Evolutionary conservation across 495 filamentous ascomycete genomes (phyloP).

Genomic region (Pseudomonodictys pantanalensis): DNA sequence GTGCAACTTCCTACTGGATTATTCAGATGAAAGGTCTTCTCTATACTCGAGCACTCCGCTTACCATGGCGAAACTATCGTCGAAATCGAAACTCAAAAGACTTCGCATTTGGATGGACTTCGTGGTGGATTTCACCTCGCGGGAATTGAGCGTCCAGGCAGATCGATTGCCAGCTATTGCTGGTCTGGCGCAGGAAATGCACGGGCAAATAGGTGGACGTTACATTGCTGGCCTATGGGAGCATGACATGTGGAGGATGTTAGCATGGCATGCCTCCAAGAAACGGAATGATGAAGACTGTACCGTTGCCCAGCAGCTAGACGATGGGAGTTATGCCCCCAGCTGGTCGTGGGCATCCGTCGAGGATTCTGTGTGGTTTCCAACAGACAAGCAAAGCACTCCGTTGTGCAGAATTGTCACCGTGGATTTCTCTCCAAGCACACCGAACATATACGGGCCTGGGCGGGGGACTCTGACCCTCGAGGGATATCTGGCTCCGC

Average conservation of each 20-base stretch:
- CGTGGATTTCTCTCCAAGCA: not conserved
- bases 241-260: not conserved
- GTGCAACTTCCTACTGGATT: not conserved
- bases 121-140: not conserved
- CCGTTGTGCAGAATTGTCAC: not conserved
- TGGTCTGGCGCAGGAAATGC: not conserved
- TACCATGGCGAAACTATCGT: not conserved
- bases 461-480: not conserved
- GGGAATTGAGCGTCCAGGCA: constrained; percentile 1
- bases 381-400: not conserved
- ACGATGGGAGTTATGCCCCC: not conserved
- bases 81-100: not conserved
- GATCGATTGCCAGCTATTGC: constrained; percentile 2
- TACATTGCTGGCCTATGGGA: constrained; percentile 2
- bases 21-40: not conserved
- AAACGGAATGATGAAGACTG: not conserved
- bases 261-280: not conserved
- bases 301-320: not conserved
- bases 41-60: not conserved
- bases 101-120: not conserved
- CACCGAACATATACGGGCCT: not conserved
- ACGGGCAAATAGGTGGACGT: not conserved
- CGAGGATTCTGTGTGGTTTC: not conserved
- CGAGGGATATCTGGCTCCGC: not conserved
- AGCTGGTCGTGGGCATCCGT: not conserved